These are phyloP conservation scores for Dipodascopsis uninucleata DNA, from an alignment of 805 yeast species.

Conservation along the genomic window DNA sequence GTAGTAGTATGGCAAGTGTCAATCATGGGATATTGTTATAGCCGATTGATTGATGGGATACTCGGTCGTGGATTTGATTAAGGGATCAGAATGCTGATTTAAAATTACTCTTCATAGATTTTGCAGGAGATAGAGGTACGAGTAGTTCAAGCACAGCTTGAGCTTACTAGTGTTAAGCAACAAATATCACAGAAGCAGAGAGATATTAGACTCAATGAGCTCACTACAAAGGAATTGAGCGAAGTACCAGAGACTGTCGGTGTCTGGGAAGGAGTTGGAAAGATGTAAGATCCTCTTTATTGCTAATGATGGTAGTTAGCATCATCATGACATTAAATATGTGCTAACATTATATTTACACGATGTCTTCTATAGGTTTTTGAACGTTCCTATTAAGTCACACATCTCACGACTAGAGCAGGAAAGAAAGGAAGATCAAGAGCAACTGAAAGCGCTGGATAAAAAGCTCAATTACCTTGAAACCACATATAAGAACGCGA, in stretches of 20 bases:
- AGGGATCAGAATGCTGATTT: too few relatives aligned
- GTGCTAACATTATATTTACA: neutral
- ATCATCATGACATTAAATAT: neutral
- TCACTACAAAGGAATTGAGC: slow-evolving; percentile 18
- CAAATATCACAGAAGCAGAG: slow-evolving; percentile 23
- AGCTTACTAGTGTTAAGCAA: slow-evolving; percentile 18
- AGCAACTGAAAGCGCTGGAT: slow-evolving; percentile 21
- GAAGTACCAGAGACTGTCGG: slow-evolving; percentile 24
- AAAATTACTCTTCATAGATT: too few relatives aligned
- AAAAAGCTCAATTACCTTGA: slow-evolving; percentile 25
- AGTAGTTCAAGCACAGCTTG: slow-evolving; percentile 21
- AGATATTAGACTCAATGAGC: slow-evolving; percentile 18
- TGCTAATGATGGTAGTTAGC: neutral
- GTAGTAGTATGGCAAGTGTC: too few relatives aligned
- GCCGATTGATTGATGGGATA: too few relatives aligned
- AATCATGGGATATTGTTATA: too few relatives aligned
- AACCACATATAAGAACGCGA: slow-evolving; percentile 23
- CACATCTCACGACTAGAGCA: slow-evolving; percentile 17
- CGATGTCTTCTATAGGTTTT: slow-evolving; percentile 12
- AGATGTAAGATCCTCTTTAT: slow-evolving; percentile 15
- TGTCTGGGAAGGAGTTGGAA: slow-evolving; percentile 29
- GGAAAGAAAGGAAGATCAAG: slow-evolving; percentile 18
- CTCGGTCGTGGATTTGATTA: too few relatives aligned
- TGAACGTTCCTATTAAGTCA: slow-evolving; percentile 22
- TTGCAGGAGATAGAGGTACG: slow-evolving; percentile 26